Evolutionary conservation across 2,329 filamentous ascomycete species (phyloP).

Genomic region (Diaporthe sp.): DNA sequence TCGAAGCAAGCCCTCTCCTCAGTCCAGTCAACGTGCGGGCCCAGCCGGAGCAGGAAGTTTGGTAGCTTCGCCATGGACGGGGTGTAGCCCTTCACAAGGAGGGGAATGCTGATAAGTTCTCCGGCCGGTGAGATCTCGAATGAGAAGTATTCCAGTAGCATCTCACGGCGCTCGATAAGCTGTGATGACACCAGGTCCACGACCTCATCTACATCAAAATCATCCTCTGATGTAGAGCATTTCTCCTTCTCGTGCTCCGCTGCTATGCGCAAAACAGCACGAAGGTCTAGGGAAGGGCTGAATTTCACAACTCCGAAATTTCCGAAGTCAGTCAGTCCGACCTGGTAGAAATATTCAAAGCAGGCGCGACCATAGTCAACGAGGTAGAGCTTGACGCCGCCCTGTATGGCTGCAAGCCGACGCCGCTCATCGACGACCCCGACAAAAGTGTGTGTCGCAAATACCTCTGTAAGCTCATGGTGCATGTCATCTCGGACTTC

Average conservation of each 20-base stretch:
- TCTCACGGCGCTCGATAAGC: conserved; percentile 82
- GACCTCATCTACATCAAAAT: conserved; percentile 77
- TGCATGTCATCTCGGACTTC: conserved; percentile 87
- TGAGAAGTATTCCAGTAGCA: conserved; percentile 94
- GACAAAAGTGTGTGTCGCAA: conserved; percentile 91
- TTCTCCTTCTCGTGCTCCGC: conserved; percentile 76
- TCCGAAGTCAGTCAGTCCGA: conserved; percentile 94
- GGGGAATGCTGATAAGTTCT: conserved; percentile 82
- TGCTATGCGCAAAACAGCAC: conserved; percentile 79
- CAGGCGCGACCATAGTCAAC: conserved; percentile 92
- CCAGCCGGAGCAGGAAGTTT: conserved; percentile 87
- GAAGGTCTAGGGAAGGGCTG: conserved; percentile 79
- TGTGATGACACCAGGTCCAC: conserved; percentile 76
- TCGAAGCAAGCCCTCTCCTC: conserved; percentile 90
- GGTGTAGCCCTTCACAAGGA: conserved; percentile 90
- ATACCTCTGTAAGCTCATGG: conserved; percentile 86
- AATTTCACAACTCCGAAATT: conserved; percentile 93
- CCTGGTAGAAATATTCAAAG: conserved; percentile 95
- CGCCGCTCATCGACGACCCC: conserved; percentile 90
- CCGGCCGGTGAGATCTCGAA: conserved; percentile 85
- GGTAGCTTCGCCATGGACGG: conserved; percentile 90
- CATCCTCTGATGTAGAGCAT: conserved; percentile 57
- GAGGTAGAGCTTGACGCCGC: conserved; percentile 91
- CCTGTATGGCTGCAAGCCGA: conserved; percentile 92
- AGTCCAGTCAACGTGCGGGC: conserved; percentile 89